Evolutionary conservation across 176 grass and related monocot species (phyloP).

Genomic region (Oryza glumipatula): DNA sequence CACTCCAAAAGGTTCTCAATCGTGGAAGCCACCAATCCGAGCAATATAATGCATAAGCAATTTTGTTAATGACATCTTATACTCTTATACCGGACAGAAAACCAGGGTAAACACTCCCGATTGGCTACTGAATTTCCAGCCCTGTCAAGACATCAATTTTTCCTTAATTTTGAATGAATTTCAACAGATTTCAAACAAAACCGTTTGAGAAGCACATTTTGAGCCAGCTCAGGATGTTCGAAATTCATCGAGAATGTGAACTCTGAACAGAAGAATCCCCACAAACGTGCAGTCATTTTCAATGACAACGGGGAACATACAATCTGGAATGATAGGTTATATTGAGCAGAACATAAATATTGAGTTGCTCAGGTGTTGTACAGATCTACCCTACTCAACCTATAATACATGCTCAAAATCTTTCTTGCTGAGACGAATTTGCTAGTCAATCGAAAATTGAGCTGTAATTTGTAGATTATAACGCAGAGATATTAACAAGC

Average conservation of each 20-base stretch:
- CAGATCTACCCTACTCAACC: conserved; percentile 32
- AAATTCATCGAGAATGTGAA: no score
- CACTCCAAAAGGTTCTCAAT: no score
- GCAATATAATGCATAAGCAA: neutral
- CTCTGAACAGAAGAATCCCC: neutral
- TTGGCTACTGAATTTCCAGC: no score
- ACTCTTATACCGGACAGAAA: no score
- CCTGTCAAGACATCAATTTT: no score
- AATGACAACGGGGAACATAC: neutral
- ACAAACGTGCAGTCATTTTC: neutral
- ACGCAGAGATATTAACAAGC: conserved; percentile 48
- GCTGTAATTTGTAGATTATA: conserved; percentile 29
- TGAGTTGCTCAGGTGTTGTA: neutral
- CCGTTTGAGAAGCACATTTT: no score
- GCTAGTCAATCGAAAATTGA: conserved; percentile 24
- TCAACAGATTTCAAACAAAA: no score
- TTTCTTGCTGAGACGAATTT: conserved; percentile 14
- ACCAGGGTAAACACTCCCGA: no score
- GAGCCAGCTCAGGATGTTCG: no score
- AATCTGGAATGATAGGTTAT: neutral
- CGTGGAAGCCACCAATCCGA: neutral
- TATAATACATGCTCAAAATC: conserved; percentile 56
- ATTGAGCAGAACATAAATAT: conserved; percentile 13
- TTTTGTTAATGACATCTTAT: no score
- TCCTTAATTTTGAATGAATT: no score